A percentile compares a stretch with the other conserved stretches of the same genome.
Evolutionary conservation across 2,329 filamentous ascomycete genomes (phyloP).

Genomic region (Podosphaera xanthii): DNA sequence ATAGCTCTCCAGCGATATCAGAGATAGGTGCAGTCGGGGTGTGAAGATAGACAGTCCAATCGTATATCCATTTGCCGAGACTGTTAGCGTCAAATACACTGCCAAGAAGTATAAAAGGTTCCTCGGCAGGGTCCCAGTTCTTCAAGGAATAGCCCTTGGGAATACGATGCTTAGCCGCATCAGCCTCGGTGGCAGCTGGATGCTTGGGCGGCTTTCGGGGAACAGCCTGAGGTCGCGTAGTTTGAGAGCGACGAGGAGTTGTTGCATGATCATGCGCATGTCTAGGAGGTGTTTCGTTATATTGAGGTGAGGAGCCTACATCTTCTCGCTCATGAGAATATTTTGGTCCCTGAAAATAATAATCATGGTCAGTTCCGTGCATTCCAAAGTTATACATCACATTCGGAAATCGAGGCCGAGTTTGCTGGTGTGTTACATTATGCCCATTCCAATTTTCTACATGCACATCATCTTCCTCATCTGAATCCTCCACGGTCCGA

Average conservation of each 20-base stretch:
- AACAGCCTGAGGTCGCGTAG: slow-evolving; percentile 9
- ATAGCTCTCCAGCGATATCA: slow-evolving; percentile 82
- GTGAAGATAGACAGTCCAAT: slow-evolving; percentile 90
- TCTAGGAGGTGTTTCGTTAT: slow-evolving; percentile 9
- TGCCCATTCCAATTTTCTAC: slow-evolving; percentile 11
- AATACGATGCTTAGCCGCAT: slow-evolving; percentile 46
- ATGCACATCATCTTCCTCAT: slow-evolving; percentile 17
- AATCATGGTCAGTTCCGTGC: slow-evolving; percentile 17
- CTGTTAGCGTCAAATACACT: slow-evolving; percentile 96
- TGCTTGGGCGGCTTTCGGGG: slow-evolving; percentile 17
- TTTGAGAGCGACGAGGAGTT: slow-evolving; percentile 14
- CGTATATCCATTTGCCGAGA: slow-evolving; percentile 96
- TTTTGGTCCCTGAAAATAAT: slow-evolving; percentile 14
- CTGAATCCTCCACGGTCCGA: slow-evolving; percentile 18
- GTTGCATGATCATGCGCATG: slow-evolving; percentile 9
- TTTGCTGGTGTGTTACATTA: slow-evolving; percentile 10
- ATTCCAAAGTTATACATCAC: slow-evolving; percentile 16
- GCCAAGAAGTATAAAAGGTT: slow-evolving; percentile 80
- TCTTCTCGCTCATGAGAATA: slow-evolving; percentile 15
- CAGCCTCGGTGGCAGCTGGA: slow-evolving; percentile 31
- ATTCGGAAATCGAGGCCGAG: slow-evolving; percentile 9
- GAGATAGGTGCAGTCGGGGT: slow-evolving; percentile 63
- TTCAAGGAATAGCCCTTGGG: slow-evolving; percentile 82
- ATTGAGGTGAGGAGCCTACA: slow-evolving; percentile 9
- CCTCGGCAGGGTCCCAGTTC: slow-evolving; percentile 92